These are phyloP conservation scores for Nothophoma quercina DNA, from an alignment of 2,329 filamentous ascomycete species.

Conservation along the genomic window DNA sequence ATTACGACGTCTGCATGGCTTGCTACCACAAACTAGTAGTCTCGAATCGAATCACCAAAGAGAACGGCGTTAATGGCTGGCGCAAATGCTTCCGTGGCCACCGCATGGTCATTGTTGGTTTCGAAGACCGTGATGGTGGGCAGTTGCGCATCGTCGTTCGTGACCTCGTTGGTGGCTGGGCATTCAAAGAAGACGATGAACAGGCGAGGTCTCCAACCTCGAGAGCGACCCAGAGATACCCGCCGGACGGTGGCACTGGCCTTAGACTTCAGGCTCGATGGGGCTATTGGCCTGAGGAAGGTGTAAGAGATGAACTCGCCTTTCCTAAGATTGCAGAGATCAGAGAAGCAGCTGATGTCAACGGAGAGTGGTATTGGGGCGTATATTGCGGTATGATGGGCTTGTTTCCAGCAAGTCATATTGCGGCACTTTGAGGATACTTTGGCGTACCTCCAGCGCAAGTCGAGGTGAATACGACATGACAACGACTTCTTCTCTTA, in stretches of 20 bases:
- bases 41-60: slow-evolving; percentile 70
- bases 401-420: slow-evolving; percentile 82
- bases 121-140: slow-evolving; percentile 72
- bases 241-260: slow-evolving; percentile 78
- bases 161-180: slow-evolving; percentile 79
- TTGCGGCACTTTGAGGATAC: slow-evolving; percentile 15
- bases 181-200: slow-evolving; percentile 68
- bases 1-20: slow-evolving; percentile 82
- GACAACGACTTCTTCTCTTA: too few relatives aligned
- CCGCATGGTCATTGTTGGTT: slow-evolving; percentile 82
- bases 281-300: slow-evolving; percentile 76
- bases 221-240: slow-evolving; percentile 58
- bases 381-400: slow-evolving; percentile 82
- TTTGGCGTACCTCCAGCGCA: too few relatives aligned
- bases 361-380: slow-evolving; percentile 90
- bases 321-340: slow-evolving; percentile 88
- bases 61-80: slow-evolving; percentile 85
- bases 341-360: slow-evolving; percentile 82
- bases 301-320: slow-evolving; percentile 75
- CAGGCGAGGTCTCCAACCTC: slow-evolving; percentile 15
- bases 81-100: slow-evolving; percentile 81
- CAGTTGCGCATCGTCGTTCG: slow-evolving; percentile 72
- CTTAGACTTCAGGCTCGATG: slow-evolving; percentile 71
- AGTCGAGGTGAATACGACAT: too few relatives aligned
- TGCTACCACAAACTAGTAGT: slow-evolving; percentile 77